phyloP scores from a whole-genome alignment of 768 basidiomycete species.

The Kwoniella botswanensis region DNA sequence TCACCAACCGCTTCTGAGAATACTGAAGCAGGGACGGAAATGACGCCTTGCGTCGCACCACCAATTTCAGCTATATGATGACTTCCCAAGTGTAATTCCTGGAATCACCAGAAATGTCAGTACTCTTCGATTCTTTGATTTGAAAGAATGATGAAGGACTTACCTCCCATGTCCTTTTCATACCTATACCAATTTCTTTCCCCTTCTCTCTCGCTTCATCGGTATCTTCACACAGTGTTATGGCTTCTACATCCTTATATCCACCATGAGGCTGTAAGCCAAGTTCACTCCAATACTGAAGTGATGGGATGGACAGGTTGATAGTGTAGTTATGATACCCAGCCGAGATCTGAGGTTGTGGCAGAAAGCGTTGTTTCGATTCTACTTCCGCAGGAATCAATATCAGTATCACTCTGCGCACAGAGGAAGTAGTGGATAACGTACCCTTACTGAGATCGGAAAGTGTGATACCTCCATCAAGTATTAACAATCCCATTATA shows the following conservation, averaged over 20 bases:
- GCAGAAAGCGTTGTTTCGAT: conserved; percentile 3
- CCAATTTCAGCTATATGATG: conserved; percentile 4
- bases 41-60: conserved; percentile 7
- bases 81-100: conserved; percentile 10
- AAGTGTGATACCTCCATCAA: conserved; percentile 1
- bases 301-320: conserved; percentile 29
- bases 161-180: conserved; percentile 25
- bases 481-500: not conserved
- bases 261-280: conserved; percentile 49
- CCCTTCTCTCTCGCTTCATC: not conserved
- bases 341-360: conserved; percentile 34
- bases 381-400: conserved; percentile 6
- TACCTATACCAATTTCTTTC: conserved; percentile 3
- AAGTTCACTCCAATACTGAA: conserved; percentile 45
- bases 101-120: not conserved
- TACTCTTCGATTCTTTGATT: too few relatives aligned
- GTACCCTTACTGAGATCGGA: conserved; percentile 14
- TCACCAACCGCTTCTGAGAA: conserved; percentile 20
- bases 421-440: not conserved
- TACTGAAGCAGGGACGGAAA: conserved; percentile 3
- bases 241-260: conserved; percentile 33
- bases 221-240: conserved; percentile 17
- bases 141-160: not conserved
- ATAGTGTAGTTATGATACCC: conserved; percentile 40
- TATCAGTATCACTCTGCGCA: too few relatives aligned